Conservation (phyloP, 306 rosid genomes). For the Acmispon strigosus region DNA sequence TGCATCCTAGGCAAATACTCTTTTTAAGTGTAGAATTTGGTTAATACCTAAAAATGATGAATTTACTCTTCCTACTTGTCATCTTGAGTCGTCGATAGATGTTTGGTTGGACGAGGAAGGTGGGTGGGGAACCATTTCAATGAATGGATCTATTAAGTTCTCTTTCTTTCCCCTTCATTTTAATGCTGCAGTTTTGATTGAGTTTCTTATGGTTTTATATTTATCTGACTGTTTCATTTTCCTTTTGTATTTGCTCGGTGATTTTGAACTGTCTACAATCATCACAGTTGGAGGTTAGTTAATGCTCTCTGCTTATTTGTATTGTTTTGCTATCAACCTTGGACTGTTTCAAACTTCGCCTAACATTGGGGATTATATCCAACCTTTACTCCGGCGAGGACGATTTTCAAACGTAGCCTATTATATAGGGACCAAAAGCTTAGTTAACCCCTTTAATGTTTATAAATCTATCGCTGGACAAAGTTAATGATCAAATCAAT, state of each 20-base stretch:
- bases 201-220: not conserved
- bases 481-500: no score
- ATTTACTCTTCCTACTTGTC: not conserved
- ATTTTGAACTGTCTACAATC: constrained; percentile 20
- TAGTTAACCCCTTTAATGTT: no score
- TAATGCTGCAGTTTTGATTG: not conserved
- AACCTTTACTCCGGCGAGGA: no score
- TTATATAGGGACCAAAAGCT: no score
- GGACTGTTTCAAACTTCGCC: no score
- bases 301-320: no score
- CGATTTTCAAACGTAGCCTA: no score
- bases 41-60: not conserved
- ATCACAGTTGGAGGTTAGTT: constrained; percentile 83
- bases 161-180: not conserved
- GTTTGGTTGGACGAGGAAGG: not conserved
- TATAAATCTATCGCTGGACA: no score
- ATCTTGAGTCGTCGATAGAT: not conserved
- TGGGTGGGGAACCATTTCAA: not conserved
- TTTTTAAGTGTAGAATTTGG: not conserved
- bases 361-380: no score
- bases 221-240: constrained; percentile 17
- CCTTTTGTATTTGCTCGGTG: constrained; percentile 10
- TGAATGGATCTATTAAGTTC: not conserved
- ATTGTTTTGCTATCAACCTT: no score
- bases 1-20: not conserved